Evolutionary conservation across 345 rosid genomes (phyloP), one percentile per base, ranked within the genome.

Genomic region (Hirschfeldia incana): DNA sequence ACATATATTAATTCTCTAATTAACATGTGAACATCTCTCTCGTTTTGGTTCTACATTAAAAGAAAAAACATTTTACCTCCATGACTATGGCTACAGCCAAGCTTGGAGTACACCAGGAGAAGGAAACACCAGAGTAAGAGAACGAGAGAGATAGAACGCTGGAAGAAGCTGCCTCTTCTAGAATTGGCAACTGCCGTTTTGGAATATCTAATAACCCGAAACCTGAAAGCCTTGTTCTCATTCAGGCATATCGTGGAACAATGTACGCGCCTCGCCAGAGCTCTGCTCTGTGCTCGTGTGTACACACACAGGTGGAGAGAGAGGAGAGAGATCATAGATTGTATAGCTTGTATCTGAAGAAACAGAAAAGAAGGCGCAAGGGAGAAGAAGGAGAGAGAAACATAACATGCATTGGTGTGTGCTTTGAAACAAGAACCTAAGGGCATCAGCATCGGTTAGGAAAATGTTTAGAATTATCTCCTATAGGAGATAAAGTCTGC

Each of bases 121-220:
- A 91, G 83, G 75, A 87, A 84, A 69, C 85, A 88, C 93, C 92
- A 91, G 9, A 88, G 88, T 0, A 88, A 76, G 81, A 91, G 68
- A 51, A 89, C 81, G 73, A 91, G 65, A 11, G 91, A 81, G 78
- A 88, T 69, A 30, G 92, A 88, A 16, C 86, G 88, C 84, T 88
- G 87, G 59, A 79, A 74, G 62, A 80, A 80, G 63, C 44, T 44
- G 6, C 62, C 69, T 2, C 13, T 73, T 62, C 67, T 69, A 4
- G 71, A 17, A 62, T 62, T 60, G 8, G 3, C 29, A 67, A 73
- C 70, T 61, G 44, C 34, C 30, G 67, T 73, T 5, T 12, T 49
- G 7, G 70, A 62, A 9, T 33, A 27, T 49, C 73, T 72, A 4
- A 78, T 39, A 32, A 68, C 33, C 2, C 46, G 70, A 36, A 61